These are phyloP conservation scores for Pythium vanterpoolii DNA, from an alignment of 352 stramenopile species.

Conservation along the genomic window DNA sequence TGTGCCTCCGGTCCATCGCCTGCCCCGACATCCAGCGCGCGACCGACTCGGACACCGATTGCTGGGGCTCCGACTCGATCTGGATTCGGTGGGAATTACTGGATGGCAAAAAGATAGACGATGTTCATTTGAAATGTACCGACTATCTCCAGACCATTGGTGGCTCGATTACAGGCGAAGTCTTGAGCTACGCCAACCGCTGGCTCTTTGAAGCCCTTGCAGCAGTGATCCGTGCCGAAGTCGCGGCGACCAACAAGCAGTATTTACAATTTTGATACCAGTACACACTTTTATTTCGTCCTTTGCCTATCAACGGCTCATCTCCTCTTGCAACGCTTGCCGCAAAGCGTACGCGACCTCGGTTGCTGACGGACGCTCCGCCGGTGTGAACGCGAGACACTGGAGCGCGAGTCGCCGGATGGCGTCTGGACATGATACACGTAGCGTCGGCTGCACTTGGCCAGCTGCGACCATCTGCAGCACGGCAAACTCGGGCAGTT, in stretches of 20 bases:
- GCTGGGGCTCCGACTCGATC: constrained; percentile 11
- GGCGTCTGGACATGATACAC: not conserved
- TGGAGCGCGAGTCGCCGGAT: constrained; percentile 20
- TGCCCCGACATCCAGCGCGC: constrained; percentile 2
- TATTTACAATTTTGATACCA: not conserved
- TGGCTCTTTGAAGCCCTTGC: not conserved
- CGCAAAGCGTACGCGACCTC: constrained; percentile 21
- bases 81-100: constrained; percentile 18
- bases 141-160: not conserved
- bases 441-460: constrained; percentile 21
- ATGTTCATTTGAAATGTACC: constrained; percentile 2
- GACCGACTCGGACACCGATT: not conserved
- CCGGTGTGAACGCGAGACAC: constrained; percentile 26
- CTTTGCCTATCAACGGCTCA: not conserved
- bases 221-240: not conserved
- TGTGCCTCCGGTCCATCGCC: constrained; percentile 7
- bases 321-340: not conserved
- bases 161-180: not conserved
- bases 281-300: too few relatives aligned
- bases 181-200: not conserved
- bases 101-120: not conserved
- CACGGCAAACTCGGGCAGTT: constrained; percentile 33
- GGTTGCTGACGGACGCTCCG: constrained; percentile 21
- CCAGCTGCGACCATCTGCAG: constrained; percentile 39
- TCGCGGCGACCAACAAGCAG: not conserved